Evolutionary conservation across 208 protist species (phyloP).

Genomic region (Naegleria lovaniensis): DNA sequence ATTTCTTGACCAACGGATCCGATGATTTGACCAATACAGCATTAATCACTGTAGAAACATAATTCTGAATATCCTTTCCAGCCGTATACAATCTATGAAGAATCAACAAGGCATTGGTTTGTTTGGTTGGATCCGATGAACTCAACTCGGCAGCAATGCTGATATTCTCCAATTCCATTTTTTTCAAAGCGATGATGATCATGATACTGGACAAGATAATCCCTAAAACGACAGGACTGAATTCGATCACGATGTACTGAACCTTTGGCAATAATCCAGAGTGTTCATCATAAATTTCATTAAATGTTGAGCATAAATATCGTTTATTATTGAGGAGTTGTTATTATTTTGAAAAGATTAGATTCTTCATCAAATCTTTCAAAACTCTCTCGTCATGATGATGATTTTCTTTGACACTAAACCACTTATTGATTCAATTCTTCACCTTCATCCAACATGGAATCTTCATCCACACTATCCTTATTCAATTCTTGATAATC

Average conservation of each 20-base stretch:
- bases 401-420: no score
- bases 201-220: no score
- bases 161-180: slow-evolving; percentile 26
- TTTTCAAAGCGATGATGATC: background rate
- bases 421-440: background rate
- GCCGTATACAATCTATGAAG: background rate
- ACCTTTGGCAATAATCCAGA: no score
- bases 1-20: background rate
- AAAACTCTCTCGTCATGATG: no score
- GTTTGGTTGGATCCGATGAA: background rate
- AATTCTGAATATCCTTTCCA: slow-evolving; percentile 23
- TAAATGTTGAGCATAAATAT: no score
- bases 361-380: no score
- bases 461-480: background rate
- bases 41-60: slow-evolving; percentile 15
- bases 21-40: slow-evolving; percentile 7
- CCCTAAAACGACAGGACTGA: no score
- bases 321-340: no score
- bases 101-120: background rate
- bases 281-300: no score
- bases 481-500: slow-evolving; percentile 55
- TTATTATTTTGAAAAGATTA: no score
- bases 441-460: background rate
- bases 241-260: no score
- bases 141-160: slow-evolving; percentile 1